Percentiles rank a stretch among this genome's conserved stretches.
Evolutionary conservation across 768 basidiomycete genomes (phyloP).

Genomic region (Arthromyces matolae): DNA sequence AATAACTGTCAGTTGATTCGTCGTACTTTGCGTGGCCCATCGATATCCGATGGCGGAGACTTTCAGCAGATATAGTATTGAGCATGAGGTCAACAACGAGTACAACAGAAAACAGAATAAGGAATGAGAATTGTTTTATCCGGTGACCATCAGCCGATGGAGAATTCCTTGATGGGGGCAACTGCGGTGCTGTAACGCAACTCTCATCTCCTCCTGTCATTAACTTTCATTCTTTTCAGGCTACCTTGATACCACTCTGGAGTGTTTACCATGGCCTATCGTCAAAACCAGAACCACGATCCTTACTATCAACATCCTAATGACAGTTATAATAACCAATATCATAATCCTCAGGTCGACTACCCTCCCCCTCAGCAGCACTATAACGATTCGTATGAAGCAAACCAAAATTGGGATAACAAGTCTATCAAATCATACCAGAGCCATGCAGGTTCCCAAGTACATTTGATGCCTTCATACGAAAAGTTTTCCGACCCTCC

Average conservation of each 20-base stretch:
- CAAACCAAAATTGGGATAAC: conserved; percentile 42
- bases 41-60: too few relatives aligned
- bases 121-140: not conserved
- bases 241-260: conserved; percentile 1
- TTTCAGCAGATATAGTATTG: too few relatives aligned
- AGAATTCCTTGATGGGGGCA: conserved; percentile 13
- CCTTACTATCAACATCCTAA: conserved; percentile 41
- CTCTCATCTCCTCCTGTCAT: conserved; percentile 5
- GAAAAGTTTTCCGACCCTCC: conserved; percentile 47
- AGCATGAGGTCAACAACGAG: too few relatives aligned
- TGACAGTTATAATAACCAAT: conserved; percentile 19
- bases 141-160: not conserved
- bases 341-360: conserved; percentile 27
- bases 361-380: conserved; percentile 30
- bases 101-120: not conserved
- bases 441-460: conserved; percentile 68
- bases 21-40: conserved; percentile 12
- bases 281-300: conserved; percentile 50
- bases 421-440: conserved; percentile 60
- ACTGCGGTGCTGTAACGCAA: too few relatives aligned
- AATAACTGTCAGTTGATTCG: too few relatives aligned
- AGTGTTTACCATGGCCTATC: conserved; percentile 46
- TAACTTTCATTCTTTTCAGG: conserved; percentile 12
- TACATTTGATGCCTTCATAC: conserved; percentile 60
- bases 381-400: conserved; percentile 41